Percentiles rank a stretch among this genome's conserved stretches.
Evolutionary conservation across 2,329 filamentous ascomycete genomes (phyloP).

Genomic region (Aspergillus sp.): DNA sequence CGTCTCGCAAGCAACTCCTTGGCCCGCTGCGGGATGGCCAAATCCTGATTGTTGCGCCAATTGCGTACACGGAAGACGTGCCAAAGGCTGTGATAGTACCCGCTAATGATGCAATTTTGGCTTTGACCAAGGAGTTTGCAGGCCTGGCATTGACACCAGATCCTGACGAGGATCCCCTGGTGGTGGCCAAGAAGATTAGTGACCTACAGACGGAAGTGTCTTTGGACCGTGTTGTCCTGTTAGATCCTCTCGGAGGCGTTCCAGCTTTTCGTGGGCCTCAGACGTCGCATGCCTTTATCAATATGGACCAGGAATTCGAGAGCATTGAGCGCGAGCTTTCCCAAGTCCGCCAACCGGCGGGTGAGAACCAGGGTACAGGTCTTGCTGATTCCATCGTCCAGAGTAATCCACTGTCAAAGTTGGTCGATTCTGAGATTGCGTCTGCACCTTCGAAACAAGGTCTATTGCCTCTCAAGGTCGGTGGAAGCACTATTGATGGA

Average conservation of each 20-base stretch:
- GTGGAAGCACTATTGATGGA: conserved; percentile 38
- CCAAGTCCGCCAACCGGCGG: conserved; percentile 29
- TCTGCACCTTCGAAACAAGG: conserved; percentile 28
- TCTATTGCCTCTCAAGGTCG: conserved; percentile 16
- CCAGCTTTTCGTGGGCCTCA: conserved; percentile 67
- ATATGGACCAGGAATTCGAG: conserved; percentile 86
- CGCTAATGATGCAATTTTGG: conserved; percentile 71
- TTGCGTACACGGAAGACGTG: conserved; percentile 62
- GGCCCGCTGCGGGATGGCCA: conserved; percentile 69
- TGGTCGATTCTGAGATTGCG: conserved; percentile 37
- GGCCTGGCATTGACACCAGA: conserved; percentile 61
- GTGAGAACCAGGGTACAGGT: conserved; percentile 10
- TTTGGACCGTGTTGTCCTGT: conserved; percentile 83
- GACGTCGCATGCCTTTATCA: conserved; percentile 81
- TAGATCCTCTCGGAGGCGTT: conserved; percentile 85
- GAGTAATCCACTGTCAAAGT: conserved; percentile 53
- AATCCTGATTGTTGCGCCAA: conserved; percentile 70
- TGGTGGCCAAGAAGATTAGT: conserved; percentile 44
- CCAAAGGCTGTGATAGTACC: conserved; percentile 54
- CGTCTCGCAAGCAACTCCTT: conserved; percentile 61
- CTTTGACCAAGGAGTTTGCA: conserved; percentile 75
- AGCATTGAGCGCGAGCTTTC: conserved; percentile 67
- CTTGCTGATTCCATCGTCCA: conserved; percentile 25
- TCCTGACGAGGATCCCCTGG: conserved; percentile 49
- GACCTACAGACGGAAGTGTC: conserved; percentile 59